These are phyloP conservation scores for Xylaria acuta DNA, from an alignment of 495 filamentous ascomycete genomes.

Conservation along the genomic window DNA sequence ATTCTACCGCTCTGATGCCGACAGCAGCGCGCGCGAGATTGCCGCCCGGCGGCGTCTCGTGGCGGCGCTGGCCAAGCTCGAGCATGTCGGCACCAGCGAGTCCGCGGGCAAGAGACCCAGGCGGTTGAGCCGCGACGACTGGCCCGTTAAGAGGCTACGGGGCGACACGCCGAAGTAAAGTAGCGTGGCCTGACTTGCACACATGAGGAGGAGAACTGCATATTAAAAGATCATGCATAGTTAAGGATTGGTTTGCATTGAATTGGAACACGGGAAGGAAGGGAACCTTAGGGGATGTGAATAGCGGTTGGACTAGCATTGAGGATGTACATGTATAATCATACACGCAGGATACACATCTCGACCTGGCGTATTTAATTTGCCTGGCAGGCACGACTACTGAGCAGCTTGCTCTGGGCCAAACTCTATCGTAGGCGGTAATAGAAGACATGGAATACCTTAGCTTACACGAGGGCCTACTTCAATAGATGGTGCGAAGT, in stretches of 20 bases:
- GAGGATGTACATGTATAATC: neutral
- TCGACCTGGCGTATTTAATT: constrained; percentile 10
- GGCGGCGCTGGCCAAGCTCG: constrained; percentile 44
- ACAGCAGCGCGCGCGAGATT: constrained; percentile 54
- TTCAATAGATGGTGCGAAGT: neutral
- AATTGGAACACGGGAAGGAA: neutral
- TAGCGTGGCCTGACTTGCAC: neutral
- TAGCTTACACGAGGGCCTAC: neutral
- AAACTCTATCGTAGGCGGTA: neutral
- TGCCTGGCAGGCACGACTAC: neutral
- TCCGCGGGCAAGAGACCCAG: constrained; percentile 37
- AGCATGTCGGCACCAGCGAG: constrained; percentile 39
- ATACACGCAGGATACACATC: neutral
- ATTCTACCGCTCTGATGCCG: constrained; percentile 53
- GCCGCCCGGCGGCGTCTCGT: constrained; percentile 53
- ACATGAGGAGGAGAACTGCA: neutral
- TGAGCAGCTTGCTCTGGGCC: neutral
- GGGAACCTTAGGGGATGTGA: neutral
- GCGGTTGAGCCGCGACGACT: constrained; percentile 39
- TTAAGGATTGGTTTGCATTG: neutral
- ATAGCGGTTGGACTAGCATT: neutral
- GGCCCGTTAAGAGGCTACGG: constrained; percentile 36
- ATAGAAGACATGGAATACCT: neutral
- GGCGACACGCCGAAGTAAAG: constrained; percentile 23
- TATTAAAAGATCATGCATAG: neutral